A percentile compares a stretch with the other conserved stretches of the same genome.
Evolutionary conservation across 108 stramenopile genomes (phyloP).

Genomic region (Cyclotella atomus): DNA sequence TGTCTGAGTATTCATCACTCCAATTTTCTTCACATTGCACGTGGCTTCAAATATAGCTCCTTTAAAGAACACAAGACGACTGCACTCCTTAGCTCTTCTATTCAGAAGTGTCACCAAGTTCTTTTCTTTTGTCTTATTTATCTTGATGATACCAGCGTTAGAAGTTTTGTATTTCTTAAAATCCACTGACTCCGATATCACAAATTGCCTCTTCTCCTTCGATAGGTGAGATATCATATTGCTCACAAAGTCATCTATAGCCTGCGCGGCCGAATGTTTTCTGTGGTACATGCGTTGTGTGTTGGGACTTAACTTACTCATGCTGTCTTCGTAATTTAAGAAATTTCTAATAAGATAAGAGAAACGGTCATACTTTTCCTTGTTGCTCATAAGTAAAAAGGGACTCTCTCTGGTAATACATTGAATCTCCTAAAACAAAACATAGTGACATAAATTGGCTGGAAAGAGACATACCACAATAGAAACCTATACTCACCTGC

Average conservation of each 20-base stretch:
- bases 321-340: constrained; percentile 9
- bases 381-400: not conserved
- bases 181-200: not conserved
- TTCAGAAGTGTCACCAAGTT: constrained; percentile 1
- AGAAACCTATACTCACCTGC: too few relatives aligned
- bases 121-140: not conserved
- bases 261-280: constrained; percentile 3
- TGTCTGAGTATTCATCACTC: constrained; percentile 6
- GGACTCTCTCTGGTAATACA: constrained; percentile 20
- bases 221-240: not conserved
- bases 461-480: too few relatives aligned
- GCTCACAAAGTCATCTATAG: not conserved
- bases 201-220: not conserved
- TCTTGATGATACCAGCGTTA: not conserved
- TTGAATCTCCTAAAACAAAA: constrained; percentile 13
- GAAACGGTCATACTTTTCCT: not conserved
- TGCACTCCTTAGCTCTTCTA: constrained; percentile 7
- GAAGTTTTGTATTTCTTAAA: not conserved
- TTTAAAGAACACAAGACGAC: constrained; percentile 10
- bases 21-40: constrained; percentile 3
- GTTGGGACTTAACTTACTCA: not conserved
- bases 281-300: constrained; percentile 18
- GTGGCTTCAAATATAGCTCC: constrained; percentile 30
- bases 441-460: too few relatives aligned
- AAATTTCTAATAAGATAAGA: not conserved